Evolutionary conservation across 169 alveolate genomes (phyloP).

Genomic region (Theileria luwenshuni): DNA sequence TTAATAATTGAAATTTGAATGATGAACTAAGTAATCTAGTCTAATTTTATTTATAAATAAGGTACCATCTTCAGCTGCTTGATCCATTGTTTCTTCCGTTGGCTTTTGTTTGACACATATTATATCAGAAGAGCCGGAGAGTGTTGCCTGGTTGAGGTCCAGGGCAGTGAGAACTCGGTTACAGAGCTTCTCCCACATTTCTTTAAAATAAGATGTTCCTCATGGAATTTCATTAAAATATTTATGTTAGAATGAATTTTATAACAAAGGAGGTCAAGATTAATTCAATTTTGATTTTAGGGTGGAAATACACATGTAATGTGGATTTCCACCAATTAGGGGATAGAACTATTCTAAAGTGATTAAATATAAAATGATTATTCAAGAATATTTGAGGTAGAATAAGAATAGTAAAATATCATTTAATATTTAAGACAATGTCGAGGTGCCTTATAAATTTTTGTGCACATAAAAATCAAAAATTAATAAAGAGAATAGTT

Average conservation of each 20-base stretch:
- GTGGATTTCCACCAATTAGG: too few species aligned
- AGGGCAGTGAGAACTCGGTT: conserved; percentile 88
- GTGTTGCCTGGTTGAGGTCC: conserved; percentile 91
- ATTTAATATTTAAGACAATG: neutral
- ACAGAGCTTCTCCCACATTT: conserved; percentile 91
- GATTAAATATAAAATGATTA: too few species aligned
- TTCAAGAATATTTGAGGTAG: too few species aligned
- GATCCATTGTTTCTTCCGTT: conserved; percentile 28
- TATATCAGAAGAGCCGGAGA: conserved; percentile 92
- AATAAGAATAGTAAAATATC: too few species aligned
- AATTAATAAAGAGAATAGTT: too few species aligned
- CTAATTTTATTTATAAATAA: neutral
- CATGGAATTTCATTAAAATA: neutral
- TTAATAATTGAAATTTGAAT: too few species aligned
- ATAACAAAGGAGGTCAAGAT: neutral
- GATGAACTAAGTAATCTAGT: too few species aligned
- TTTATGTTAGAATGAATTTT: neutral
- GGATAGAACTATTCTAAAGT: too few species aligned
- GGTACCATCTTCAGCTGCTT: conserved; percentile 25
- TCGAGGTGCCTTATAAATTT: neutral
- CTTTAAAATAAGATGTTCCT: neutral
- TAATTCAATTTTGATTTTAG: neutral
- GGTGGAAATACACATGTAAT: neutral
- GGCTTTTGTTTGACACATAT: conserved; percentile 87
- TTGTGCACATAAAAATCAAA: neutral